A percentile compares a stretch with the other conserved stretches of the same genome.
Conservation (phyloP, 129 eudicot genomes). For the Helichrysum umbraculigerum region DNA sequence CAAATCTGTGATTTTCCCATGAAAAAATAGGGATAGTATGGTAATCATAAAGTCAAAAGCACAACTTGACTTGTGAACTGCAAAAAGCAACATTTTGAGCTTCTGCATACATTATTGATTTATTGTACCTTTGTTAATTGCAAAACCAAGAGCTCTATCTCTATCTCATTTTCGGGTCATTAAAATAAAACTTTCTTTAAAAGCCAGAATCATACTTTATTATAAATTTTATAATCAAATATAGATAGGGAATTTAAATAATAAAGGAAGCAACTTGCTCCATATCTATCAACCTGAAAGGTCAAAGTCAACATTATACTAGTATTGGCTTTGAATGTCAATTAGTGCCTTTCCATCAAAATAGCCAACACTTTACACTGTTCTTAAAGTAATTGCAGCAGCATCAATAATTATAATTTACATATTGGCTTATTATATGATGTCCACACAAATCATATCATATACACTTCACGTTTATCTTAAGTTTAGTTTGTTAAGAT, state of each 20-base stretch:
- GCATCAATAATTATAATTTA: not conserved
- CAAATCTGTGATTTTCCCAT: too few species aligned
- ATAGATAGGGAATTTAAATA: conserved; percentile 1
- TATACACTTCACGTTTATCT: not conserved
- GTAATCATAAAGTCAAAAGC: conserved; percentile 30
- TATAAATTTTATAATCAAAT: not conserved
- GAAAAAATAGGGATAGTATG: not conserved
- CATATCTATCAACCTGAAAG: conserved; percentile 6
- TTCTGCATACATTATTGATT: conserved; percentile 25
- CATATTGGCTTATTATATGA: not conserved
- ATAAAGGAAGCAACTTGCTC: conserved; percentile 9
- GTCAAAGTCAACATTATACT: conserved; percentile 27
- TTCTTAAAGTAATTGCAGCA: not conserved
- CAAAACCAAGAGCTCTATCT: conserved; percentile 17
- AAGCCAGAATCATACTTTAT: conserved; percentile 4
- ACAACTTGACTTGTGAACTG: conserved; percentile 32
- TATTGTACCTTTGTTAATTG: conserved; percentile 22
- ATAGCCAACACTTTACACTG: not conserved
- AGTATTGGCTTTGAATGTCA: not conserved
- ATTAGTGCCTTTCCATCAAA: conserved; percentile 4
- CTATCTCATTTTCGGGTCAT: conserved; percentile 5
- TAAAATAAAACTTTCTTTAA: conserved; percentile 8
- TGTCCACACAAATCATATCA: not conserved
- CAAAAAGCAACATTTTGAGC: conserved; percentile 25
- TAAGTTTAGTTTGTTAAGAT: conserved; percentile 1